phyloP scores from a whole-genome alignment of 2,329 filamentous ascomycete species.

The Neonectria sp. region DNA sequence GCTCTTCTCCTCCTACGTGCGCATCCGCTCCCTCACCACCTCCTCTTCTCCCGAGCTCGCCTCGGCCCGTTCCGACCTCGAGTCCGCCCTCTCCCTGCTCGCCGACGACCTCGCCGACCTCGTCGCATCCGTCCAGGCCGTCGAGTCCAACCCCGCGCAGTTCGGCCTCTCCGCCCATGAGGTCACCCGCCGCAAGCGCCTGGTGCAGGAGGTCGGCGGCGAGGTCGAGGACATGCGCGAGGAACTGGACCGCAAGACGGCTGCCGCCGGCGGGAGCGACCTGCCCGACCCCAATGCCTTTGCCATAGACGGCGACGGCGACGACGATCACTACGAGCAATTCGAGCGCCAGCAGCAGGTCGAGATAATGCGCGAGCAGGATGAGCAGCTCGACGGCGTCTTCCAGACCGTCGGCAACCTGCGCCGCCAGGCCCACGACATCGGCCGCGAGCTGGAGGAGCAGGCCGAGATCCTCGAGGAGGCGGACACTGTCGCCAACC shows the following conservation, averaged over 20 bases:
- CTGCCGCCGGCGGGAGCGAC: constrained; percentile 56
- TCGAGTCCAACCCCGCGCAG: constrained; percentile 88
- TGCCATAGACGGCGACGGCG: constrained; percentile 65
- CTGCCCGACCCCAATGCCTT: constrained; percentile 69
- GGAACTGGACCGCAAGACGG: constrained; percentile 77
- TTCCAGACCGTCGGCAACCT: constrained; percentile 94
- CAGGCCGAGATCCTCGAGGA: constrained; percentile 91
- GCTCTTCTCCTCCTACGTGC: constrained; percentile 94
- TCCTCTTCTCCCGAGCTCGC: constrained; percentile 87
- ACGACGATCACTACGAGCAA: constrained; percentile 75
- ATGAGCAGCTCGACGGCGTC: constrained; percentile 92
- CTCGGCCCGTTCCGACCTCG: constrained; percentile 80
- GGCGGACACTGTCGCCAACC: constrained; percentile 87
- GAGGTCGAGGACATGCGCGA: constrained; percentile 93
- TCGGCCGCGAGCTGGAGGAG: constrained; percentile 97
- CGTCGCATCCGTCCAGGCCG: constrained; percentile 86
- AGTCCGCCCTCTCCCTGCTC: constrained; percentile 75
- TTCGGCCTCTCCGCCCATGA: constrained; percentile 90
- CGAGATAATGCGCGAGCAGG: constrained; percentile 95
- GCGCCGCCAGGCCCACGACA: constrained; percentile 90
- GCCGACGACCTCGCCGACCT: constrained; percentile 91
- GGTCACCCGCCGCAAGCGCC: constrained; percentile 81
- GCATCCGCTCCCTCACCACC: constrained; percentile 89
- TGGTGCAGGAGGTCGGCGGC: constrained; percentile 90
- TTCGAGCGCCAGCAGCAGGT: constrained; percentile 94